Percentiles rank a stretch among this genome's conserved stretches.
phyloP scores from a whole-genome alignment of 495 filamentous ascomycete species.

The Pyrenopolyporus hunteri region DNA sequence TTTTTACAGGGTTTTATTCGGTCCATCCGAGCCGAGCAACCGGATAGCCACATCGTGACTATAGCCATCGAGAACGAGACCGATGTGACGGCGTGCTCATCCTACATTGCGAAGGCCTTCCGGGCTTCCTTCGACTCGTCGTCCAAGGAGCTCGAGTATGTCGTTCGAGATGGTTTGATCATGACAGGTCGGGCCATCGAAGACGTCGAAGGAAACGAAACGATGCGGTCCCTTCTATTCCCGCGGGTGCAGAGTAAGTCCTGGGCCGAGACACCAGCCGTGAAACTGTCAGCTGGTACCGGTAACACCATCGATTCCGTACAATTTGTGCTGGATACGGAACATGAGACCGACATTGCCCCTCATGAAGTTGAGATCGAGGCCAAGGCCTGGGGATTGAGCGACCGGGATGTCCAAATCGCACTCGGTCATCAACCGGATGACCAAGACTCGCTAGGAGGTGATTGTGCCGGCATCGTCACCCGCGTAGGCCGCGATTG shows the following conservation, averaged over 20 bases:
- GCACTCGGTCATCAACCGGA: background rate
- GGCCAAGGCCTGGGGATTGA: slow-evolving; percentile 6
- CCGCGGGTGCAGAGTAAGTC: background rate
- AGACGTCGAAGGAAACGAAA: slow-evolving; percentile 2
- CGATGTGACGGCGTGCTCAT: background rate
- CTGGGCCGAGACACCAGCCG: background rate
- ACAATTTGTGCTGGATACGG: background rate
- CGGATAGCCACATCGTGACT: slow-evolving; percentile 7
- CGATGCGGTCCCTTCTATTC: slow-evolving; percentile 6
- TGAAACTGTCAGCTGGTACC: background rate
- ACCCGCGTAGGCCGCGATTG: slow-evolving; percentile 3
- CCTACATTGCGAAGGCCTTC: slow-evolving; percentile 4
- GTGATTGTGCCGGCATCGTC: slow-evolving; percentile 4
- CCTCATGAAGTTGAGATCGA: slow-evolving; percentile 5
- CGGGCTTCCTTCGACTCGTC: background rate
- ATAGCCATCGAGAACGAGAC: slow-evolving; percentile 1
- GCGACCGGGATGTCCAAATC: background rate
- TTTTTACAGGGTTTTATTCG: slow-evolving; percentile 7
- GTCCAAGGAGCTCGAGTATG: slow-evolving; percentile 8
- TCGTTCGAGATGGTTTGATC: slow-evolving; percentile 4
- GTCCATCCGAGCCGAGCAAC: slow-evolving; percentile 6
- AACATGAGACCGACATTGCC: background rate
- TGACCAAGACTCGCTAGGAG: background rate
- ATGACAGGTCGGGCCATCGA: slow-evolving; percentile 3
- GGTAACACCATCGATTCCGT: background rate